Evolutionary conservation across 306 rosid species (phyloP).

Genomic region (Prosopis cineraria): DNA sequence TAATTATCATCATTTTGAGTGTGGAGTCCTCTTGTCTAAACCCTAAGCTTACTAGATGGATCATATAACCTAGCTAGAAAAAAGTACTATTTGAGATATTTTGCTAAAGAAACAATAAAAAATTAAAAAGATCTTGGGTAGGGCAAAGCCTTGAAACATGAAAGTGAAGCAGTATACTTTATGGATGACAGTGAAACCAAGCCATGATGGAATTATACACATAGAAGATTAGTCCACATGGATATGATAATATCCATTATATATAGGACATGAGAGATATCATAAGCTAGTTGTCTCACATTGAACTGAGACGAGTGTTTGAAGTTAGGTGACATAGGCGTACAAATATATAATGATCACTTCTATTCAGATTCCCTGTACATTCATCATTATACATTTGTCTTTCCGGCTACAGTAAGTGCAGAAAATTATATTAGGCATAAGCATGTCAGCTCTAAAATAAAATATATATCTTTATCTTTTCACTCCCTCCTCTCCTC

Average conservation of each 20-base stretch:
- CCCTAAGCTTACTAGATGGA: not conserved
- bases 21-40: not conserved
- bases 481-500: not conserved
- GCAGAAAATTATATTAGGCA: not conserved
- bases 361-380: conserved; percentile 34
- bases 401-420: conserved; percentile 21
- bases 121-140: not conserved
- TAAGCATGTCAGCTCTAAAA: not conserved
- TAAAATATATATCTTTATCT: not conserved
- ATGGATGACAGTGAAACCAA: not conserved
- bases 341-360: conserved; percentile 27
- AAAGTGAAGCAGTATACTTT: not conserved
- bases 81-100: conserved; percentile 18
- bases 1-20: not conserved
- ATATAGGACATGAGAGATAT: not conserved
- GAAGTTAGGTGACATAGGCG: conserved; percentile 50
- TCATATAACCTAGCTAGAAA: not conserved
- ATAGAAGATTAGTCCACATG: not conserved
- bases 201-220: not conserved
- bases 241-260: not conserved
- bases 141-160: not conserved
- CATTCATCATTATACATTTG: conserved; percentile 10
- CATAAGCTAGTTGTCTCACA: conserved; percentile 23
- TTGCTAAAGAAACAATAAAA: conserved; percentile 14
- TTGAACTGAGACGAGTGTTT: conserved; percentile 33